Conservation (phyloP, 2,329 filamentous ascomycete genomes). For the Penicillium sp. region DNA sequence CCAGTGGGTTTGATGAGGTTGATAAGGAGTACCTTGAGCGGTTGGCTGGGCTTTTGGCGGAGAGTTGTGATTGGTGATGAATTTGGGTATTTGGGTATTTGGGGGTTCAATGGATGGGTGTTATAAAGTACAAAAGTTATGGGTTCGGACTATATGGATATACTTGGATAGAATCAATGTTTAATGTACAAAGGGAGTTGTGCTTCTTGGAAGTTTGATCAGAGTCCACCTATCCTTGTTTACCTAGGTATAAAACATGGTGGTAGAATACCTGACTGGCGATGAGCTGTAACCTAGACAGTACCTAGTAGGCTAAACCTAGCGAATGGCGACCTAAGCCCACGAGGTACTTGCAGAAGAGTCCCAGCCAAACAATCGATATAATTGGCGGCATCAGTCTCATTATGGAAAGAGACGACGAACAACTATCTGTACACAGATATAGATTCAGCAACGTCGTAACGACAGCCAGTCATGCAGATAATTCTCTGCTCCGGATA, state of each 20-base stretch:
- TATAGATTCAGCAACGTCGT: neutral
- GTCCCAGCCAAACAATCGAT: too few relatives aligned
- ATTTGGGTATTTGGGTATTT: neutral
- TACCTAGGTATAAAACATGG: too few relatives aligned
- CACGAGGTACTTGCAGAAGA: too few relatives aligned
- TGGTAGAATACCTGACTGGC: too few relatives aligned
- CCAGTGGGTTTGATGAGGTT: conserved; percentile 44
- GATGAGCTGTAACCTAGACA: too few relatives aligned
- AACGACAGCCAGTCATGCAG: neutral
- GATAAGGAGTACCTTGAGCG: conserved; percentile 44
- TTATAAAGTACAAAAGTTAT: neutral
- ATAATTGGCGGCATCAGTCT: too few relatives aligned
- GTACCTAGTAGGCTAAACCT: too few relatives aligned
- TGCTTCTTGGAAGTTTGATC: neutral
- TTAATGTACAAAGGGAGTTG: neutral
- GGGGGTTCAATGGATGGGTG: neutral
- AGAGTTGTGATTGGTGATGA: conserved; percentile 42
- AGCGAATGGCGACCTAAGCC: too few relatives aligned
- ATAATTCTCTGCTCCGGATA: neutral
- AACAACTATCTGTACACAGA: too few relatives aligned
- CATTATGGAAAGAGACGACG: too few relatives aligned
- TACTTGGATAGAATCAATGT: neutral
- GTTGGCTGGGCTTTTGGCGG: conserved; percentile 40
- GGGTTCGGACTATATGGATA: neutral
- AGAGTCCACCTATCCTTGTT: too few relatives aligned